Evolutionary conservation across 257 asterid species (phyloP).

Genomic region (Solanum sejunctum): DNA sequence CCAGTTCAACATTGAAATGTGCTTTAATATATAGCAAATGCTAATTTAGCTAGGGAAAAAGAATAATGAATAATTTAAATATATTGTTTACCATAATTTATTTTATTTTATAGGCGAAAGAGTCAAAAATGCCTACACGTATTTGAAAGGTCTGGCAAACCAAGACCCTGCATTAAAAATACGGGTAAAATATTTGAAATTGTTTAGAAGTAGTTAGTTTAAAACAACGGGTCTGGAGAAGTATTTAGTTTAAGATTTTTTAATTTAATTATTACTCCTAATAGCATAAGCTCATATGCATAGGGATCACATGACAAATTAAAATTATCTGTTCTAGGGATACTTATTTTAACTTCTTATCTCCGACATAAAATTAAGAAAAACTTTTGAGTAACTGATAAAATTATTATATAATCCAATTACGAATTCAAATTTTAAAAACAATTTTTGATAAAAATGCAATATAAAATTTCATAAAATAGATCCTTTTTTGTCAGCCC

Average conservation of each 20-base stretch:
- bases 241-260: background rate
- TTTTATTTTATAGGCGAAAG: background rate
- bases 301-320: background rate
- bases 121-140: background rate
- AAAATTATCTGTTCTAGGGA: background rate
- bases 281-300: background rate
- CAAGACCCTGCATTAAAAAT: background rate
- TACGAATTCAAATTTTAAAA: no score
- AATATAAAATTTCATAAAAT: no score
- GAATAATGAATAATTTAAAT: background rate
- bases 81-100: background rate
- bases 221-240: background rate
- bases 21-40: background rate
- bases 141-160: background rate
- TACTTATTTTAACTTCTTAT: background rate
- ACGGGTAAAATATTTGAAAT: background rate
- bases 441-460: no score
- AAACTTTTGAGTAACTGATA: no score
- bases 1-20: background rate
- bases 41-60: background rate
- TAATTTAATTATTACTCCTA: background rate
- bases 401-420: no score
- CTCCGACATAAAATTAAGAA: background rate
- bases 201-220: background rate
- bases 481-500: no score